These are phyloP conservation scores for Tolypocladium tundrense DNA, from an alignment of 2,329 filamentous ascomycete species.

Conservation along the genomic window DNA sequence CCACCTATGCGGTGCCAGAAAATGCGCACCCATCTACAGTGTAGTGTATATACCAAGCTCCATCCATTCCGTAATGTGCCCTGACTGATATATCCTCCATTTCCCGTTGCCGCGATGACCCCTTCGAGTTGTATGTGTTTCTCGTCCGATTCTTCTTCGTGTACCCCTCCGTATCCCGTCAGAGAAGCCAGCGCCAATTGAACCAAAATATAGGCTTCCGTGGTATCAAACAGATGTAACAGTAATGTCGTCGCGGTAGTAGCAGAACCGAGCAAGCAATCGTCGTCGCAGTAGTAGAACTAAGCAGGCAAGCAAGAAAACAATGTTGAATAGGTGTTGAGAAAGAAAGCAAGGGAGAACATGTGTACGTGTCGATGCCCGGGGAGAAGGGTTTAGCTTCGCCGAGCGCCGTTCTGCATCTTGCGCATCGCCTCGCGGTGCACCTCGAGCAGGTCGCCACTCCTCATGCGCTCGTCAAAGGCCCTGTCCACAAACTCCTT, in stretches of 20 bases:
- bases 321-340: background rate
- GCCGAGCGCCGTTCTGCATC: constrained; percentile 49
- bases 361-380: background rate
- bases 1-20: background rate
- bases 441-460: constrained; percentile 60
- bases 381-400: background rate
- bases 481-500: constrained; percentile 49
- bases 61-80: background rate
- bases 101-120: background rate
- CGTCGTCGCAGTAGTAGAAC: background rate
- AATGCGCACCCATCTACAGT: background rate
- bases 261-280: background rate
- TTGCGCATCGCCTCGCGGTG: constrained; percentile 71
- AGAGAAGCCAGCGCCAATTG: background rate
- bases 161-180: background rate
- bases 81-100: background rate
- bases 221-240: background rate
- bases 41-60: background rate
- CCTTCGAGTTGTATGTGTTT: background rate
- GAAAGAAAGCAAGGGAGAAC: background rate
- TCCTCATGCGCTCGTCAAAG: constrained; percentile 68
- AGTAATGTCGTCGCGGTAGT: background rate
- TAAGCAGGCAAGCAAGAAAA: background rate
- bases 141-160: background rate
- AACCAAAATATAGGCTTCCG: background rate